Evolutionary conservation across 164 flowering plant genomes (phyloP), one percentile per base, ranked within the genome.

Genomic region (Stephania japonica): DNA sequence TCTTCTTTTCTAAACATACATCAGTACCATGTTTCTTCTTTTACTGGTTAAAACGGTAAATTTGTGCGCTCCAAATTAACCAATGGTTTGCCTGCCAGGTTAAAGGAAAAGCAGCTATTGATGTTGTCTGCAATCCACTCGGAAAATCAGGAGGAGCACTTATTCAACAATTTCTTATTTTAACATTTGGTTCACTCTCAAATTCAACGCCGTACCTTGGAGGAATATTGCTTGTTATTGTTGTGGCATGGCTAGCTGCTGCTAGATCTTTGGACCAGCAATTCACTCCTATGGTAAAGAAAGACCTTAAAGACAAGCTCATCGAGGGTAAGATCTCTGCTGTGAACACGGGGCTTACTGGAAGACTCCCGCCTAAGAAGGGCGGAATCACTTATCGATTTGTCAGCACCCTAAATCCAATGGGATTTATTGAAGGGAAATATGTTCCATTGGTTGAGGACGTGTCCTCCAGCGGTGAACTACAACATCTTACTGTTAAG

Each of bases 81-180:
- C 16, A 25, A 11, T 11, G n/a, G 13, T 27, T 0, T 42, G 24
- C 47, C 25, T 68, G 42, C 24, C 73, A 79, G 81, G 76, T 79
- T n/a, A 79, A 79, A 76, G 81, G 81, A 27, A 79, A 79, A 66
- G 81, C 81, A 32, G 81, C 81, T 11, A 79, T 79, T 73, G 81
- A 79, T 73, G 78, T 79, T 14, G 81, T 79, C 23, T 79, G 81
- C 78, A 79, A 79, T 66, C 81, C 81, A 26, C 21, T 79, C 41
- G 81, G 81, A 64, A 79, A 79, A 70, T 79, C 81, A 24, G 81
- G 81, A 23, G 81, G 81, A 23, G 81, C 81, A 6, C 75, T 79
- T 71, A 75, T 79, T 53, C 81, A 79, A 65, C 81, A 79, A 43
- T 79, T 79, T 56, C 78, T 79, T 47, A 79, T 79, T 10, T 65